These are phyloP conservation scores for Dothistroma septosporum DNA, from an alignment of 2,329 filamentous ascomycete genomes.

Conservation along the genomic window DNA sequence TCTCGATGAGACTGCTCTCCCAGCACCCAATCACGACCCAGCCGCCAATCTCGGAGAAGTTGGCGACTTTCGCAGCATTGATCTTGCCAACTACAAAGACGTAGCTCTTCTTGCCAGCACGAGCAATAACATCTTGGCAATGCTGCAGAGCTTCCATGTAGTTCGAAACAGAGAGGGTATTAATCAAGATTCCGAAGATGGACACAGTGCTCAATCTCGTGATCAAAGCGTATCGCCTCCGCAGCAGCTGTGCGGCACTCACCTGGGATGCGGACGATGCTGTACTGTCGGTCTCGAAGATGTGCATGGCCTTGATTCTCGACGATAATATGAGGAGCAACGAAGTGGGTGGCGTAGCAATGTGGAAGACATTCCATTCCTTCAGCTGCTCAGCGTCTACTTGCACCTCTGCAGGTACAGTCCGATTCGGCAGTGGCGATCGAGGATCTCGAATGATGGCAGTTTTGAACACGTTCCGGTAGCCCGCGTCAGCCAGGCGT, in stretches of 20 bases:
- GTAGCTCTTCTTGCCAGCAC: slow-evolving; percentile 89
- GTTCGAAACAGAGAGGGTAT: slow-evolving; percentile 87
- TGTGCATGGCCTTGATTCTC: slow-evolving; percentile 71
- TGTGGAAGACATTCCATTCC: slow-evolving; percentile 75
- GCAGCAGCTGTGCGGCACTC: slow-evolving; percentile 58
- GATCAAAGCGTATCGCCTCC: slow-evolving; percentile 82
- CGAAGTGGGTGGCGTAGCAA: slow-evolving; percentile 73
- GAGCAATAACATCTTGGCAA: slow-evolving; percentile 67
- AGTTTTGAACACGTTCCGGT: slow-evolving; percentile 64
- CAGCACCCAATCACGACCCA: slow-evolving; percentile 98
- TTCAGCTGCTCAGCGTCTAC: slow-evolving; percentile 50
- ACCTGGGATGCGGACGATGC: slow-evolving; percentile 41
- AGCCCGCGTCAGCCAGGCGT: slow-evolving; percentile 59
- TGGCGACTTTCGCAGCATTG: slow-evolving; percentile 91
- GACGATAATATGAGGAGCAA: slow-evolving; percentile 84
- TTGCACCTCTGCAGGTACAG: slow-evolving; percentile 52
- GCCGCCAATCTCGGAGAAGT: slow-evolving; percentile 90
- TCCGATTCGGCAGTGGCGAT: slow-evolving; percentile 79
- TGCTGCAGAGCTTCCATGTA: slow-evolving; percentile 77
- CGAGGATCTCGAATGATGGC: slow-evolving; percentile 72
- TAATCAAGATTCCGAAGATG: slow-evolving; percentile 90
- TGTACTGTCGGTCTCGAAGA: slow-evolving; percentile 59
- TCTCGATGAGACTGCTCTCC: slow-evolving; percentile 91
- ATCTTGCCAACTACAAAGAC: slow-evolving; percentile 95
- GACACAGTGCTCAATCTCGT: slow-evolving; percentile 74